Evolutionary conservation across 2,329 filamentous ascomycete species (phyloP).

Genomic region (Microdochium trichocladiopsis): DNA sequence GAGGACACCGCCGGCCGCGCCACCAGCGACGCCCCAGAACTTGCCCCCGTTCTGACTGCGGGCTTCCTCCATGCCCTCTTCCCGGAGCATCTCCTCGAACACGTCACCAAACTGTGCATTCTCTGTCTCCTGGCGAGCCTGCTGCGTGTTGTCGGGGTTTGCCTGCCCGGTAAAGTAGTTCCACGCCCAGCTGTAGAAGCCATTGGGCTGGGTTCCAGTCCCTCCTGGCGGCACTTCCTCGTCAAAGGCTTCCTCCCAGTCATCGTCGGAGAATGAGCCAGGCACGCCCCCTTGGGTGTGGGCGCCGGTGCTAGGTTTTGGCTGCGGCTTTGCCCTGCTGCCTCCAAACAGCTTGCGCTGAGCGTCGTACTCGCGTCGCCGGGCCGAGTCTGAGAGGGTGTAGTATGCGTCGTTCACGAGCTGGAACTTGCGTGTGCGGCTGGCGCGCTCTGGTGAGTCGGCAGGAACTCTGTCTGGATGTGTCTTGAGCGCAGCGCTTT

Average conservation of each 20-base stretch:
- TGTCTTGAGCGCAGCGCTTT: constrained; percentile 78
- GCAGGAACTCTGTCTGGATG: constrained; percentile 86
- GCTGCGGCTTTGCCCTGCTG: constrained; percentile 20
- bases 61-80: constrained; percentile 76
- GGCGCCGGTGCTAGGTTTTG: not conserved
- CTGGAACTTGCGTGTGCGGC: constrained; percentile 83
- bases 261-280: constrained; percentile 18
- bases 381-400: constrained; percentile 71
- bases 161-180: constrained; percentile 42
- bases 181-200: constrained; percentile 70
- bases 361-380: constrained; percentile 79
- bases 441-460: constrained; percentile 73
- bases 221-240: constrained; percentile 30
- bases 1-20: constrained; percentile 78
- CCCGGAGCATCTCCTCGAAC: constrained; percentile 84
- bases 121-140: constrained; percentile 48
- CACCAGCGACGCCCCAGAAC: constrained; percentile 85
- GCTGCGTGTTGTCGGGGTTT: constrained; percentile 25
- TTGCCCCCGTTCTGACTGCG: constrained; percentile 54
- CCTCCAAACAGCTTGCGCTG: constrained; percentile 55
- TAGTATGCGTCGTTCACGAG: constrained; percentile 91
- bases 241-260: constrained; percentile 39
- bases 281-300: constrained; percentile 27
- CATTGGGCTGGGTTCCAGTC: constrained; percentile 27
- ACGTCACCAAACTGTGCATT: constrained; percentile 81